Base-by-base conservation (phyloP, 108 stramenopile genomes). In the Licmophora abbreviata region DNA sequence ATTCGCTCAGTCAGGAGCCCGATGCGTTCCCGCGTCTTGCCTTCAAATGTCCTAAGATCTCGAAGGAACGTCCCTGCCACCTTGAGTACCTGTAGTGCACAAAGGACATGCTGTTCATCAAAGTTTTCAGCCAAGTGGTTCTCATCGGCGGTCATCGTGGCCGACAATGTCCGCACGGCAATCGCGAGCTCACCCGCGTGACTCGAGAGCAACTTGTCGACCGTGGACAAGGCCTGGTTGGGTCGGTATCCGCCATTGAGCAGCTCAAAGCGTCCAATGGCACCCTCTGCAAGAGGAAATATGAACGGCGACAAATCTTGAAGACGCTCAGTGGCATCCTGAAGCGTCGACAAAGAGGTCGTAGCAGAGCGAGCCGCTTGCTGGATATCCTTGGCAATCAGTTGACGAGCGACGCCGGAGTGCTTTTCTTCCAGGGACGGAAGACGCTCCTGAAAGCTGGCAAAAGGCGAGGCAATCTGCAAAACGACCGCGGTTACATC, bases 51-150 rank as follows among this genome's bases (percentile, higher is more conserved):
- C 30, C 50, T 34, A 23, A 86, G 32, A 41, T 60, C 61, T 2
- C 74, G 59, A 14, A 61, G 69, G 58, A 81, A 81, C 0, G 50
- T 26, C 1, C 83, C 88, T 4, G 76, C 88, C 35, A 86, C 57
- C 24, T 85, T 74, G 56, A 90, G 56, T 17, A 90, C 59, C 27
- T 85, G 77, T 48, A 90, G 62, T 18, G 84, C 76, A 42, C 79
- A 83, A 20, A 78, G 61, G 6, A 85, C 82, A 49, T 83, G 74
- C 38, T 78, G 78, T 23, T 90, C 88, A 42, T 90, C 88, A 48
- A 90, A 90, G 26, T 21, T 52, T 29, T 60, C 63, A 3, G 66
- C 50, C 20, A 67, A 48, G 15, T 56, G 50, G 25, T 59, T 56
- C 37, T 47, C 64, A 49, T 85, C 69, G 11, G 67, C 33, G 9